phyloP scores from a whole-genome alignment of 441 rosid species.

The Adansonia madagascariensis region DNA sequence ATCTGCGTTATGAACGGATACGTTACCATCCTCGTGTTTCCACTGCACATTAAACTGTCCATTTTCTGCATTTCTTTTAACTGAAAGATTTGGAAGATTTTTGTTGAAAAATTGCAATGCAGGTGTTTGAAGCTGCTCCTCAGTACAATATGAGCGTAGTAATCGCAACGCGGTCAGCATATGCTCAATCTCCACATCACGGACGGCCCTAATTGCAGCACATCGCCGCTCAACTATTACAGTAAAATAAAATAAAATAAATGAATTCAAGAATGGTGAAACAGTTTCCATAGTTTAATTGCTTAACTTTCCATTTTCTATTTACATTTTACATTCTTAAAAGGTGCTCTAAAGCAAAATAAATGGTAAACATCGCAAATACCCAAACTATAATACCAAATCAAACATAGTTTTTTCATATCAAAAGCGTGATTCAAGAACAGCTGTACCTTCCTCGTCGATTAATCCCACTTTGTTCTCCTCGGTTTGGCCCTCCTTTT shows the following conservation, averaged over 20 bases:
- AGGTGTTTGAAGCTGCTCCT: slow-evolving; percentile 60
- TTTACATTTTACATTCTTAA: not conserved
- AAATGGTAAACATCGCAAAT: slow-evolving; percentile 4
- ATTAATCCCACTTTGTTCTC: slow-evolving; percentile 28
- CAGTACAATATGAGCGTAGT: slow-evolving; percentile 56
- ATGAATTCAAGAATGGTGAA: not conserved
- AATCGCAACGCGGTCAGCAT: slow-evolving; percentile 57
- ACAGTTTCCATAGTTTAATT: not conserved
- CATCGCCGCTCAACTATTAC: slow-evolving; percentile 59
- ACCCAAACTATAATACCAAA: not conserved
- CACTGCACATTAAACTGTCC: slow-evolving; percentile 53
- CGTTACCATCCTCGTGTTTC: slow-evolving; percentile 44
- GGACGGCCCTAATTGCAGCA: slow-evolving; percentile 69
- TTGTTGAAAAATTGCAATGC: slow-evolving; percentile 59
- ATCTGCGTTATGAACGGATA: slow-evolving; percentile 34
- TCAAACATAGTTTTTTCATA: not conserved
- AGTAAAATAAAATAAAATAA: not conserved
- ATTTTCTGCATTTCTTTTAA: slow-evolving; percentile 44
- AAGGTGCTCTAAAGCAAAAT: not conserved
- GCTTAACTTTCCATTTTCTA: not conserved
- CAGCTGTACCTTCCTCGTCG: slow-evolving; percentile 37
- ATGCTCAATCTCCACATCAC: slow-evolving; percentile 75
- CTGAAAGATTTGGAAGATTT: slow-evolving; percentile 56
- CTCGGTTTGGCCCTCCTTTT: slow-evolving; percentile 26
- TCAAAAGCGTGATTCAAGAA: not conserved